Percentiles rank a stretch among this genome's conserved stretches.
These are phyloP conservation scores for Sequoia sempervirens DNA, from an alignment of 75 land plant species.

Conservation along the genomic window DNA sequence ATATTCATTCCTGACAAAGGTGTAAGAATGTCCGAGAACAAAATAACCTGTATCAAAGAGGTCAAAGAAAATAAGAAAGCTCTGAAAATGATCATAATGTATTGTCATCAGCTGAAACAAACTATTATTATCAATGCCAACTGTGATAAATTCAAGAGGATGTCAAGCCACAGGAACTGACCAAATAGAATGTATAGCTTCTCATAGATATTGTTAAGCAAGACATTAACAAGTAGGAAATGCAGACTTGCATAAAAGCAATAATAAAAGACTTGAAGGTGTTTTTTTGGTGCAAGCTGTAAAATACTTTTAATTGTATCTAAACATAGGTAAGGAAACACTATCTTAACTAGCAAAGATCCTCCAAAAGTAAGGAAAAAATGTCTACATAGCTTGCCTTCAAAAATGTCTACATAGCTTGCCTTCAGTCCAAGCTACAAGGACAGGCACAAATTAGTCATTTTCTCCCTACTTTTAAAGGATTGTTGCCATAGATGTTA, in stretches of 20 bases:
- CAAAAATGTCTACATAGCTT: neutral
- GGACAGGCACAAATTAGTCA: neutral
- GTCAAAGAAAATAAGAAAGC: neutral
- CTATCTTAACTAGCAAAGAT: too few species aligned
- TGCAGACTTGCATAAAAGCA: neutral
- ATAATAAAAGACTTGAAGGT: neutral
- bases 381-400: neutral
- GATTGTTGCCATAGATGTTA: neutral
- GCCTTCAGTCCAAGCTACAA: neutral
- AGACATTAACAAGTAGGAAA: neutral
- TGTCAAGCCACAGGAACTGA: neutral
- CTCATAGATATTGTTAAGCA: neutral
- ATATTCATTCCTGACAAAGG: constrained; percentile 98
- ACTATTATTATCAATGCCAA: constrained; percentile 2
- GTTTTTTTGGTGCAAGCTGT: neutral
- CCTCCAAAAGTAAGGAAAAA: too few species aligned
- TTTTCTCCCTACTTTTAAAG: neutral
- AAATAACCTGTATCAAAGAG: constrained; percentile 70
- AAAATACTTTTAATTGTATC: neutral
- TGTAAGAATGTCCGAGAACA: constrained; percentile 96
- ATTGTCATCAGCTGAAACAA: neutral
- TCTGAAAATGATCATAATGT: constrained; percentile 2
- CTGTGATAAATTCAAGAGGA: neutral
- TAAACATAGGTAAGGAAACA: neutral
- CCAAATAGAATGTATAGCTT: neutral